Base-by-base conservation (phyloP, 805 yeast species). In the Candida broadrunensis region DNA sequence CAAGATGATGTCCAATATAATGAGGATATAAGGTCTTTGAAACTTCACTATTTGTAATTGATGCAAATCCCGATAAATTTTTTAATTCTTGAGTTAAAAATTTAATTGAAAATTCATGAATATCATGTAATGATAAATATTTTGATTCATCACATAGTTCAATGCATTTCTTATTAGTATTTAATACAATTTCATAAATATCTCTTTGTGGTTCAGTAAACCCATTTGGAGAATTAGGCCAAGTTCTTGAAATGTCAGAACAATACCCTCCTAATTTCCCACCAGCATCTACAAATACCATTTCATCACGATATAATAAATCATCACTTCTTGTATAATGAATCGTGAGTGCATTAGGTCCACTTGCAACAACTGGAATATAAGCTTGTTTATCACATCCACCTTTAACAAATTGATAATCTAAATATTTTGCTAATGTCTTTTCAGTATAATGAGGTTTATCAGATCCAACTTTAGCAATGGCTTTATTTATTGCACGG, bases 331-430 rank as follows among this genome's bases (percentile, higher is more conserved):
- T 72, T 0, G 96, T 90, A 60, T 93, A 93, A 63, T 93, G 99
- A 44, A 93, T 91, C 30, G 91, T 86, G 30, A 93, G 65, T 0
- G 97, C 88, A 59, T 93, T 90, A 21, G 77, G 66, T 1, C 99
- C 99, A 25, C 96, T 84, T 4, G 98, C 99, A 3, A 93, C 95
- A 8, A 93, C 99, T 0, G 99, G 98, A 16, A 90, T 78, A 58
- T 93, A 93, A 0, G 97, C 97, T 30, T 85, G 78, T 46, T 78
- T 78, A 48, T 88, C 95, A 61, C 97, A 89, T 1, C 99, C 99
- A 20, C 91, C 89, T 31, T 80, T 72, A 11, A 85, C 77, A 59
- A 93, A 91, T 52, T 82, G 75, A 59, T 87, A 87, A 47, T 91
- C 96, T 43, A 93, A 65, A 56, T 72, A 89, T 8, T 95, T 78